A percentile compares a stretch with the other conserved stretches of the same genome.
phyloP scores from a whole-genome alignment of 345 rosid genomes.

The Eucalyptus caleyi region DNA sequence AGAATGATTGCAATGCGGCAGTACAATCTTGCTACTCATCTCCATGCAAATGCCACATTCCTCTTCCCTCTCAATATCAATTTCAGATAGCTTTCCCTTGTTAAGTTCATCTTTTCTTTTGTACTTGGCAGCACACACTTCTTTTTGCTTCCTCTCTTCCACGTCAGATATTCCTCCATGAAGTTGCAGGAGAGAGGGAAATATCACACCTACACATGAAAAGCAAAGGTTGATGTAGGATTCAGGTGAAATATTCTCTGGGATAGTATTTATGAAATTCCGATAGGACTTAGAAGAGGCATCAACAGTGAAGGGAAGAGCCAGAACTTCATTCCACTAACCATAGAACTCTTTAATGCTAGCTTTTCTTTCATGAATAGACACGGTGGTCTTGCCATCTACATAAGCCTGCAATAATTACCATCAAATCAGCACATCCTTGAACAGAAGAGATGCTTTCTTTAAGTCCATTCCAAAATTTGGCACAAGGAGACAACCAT shows the following conservation, averaged over 20 bases:
- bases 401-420: conserved; percentile 44
- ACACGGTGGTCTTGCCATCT: conserved; percentile 92
- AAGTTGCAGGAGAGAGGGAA: conserved; percentile 80
- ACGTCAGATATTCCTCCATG: conserved; percentile 63
- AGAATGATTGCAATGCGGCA: conserved; percentile 77
- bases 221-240: neutral
- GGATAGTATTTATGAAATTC: neutral
- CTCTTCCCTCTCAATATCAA: conserved; percentile 79
- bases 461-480: neutral
- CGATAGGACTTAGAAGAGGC: neutral
- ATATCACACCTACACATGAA: conserved; percentile 53
- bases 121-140: conserved; percentile 49
- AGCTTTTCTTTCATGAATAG: conserved; percentile 76
- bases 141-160: conserved; percentile 72
- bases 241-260: neutral
- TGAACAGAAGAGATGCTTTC: neutral
- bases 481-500: neutral
- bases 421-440: neutral
- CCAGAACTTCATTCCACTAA: conserved; percentile 3
- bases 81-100: conserved; percentile 62
- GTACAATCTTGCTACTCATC: conserved; percentile 49
- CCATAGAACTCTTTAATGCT: conserved; percentile 86
- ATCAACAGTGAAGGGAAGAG: neutral
- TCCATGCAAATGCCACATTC: conserved; percentile 97
- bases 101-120: conserved; percentile 26